Base-by-base conservation (phyloP, 768 basidiomycete genomes). In the Lactarius psammicola region DNA sequence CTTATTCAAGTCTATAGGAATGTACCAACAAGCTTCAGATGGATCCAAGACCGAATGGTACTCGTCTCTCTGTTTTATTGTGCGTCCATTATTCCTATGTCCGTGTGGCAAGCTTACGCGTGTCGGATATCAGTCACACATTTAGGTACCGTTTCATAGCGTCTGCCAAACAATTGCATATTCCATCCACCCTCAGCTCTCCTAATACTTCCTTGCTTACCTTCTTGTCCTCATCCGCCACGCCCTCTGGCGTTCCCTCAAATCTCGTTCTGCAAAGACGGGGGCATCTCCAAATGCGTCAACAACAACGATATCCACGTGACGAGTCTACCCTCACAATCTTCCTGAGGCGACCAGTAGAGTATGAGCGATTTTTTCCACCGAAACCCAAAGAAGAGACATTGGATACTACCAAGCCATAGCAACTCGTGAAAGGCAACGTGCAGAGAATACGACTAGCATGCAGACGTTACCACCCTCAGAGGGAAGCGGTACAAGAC, bases 261-360 rank as follows among this genome's bases (percentile, higher is more conserved):
- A 33, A 36, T 30, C 49, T 46, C 9, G 31, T 57, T 59, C 20
- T 26, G 23, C 67, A 65, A 15, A 55, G 46, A 38, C 44, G 64
- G 23, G 44, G 28, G 2, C 57, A 20, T 42, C 34, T 60, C 40
- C 64, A 44, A 4, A 33, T 33, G 4, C 44, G 44, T 51, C 63
- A 59, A 26, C 67, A 63, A 49, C 63, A 68, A 38, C 67, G 59
- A 0, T 68, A 68, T 49, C 56, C 63, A 33, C 67, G 59, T 40
- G 67, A 60, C 20, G 67, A 68, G 20, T 60, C 59, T 23, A 64
- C 67, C 23, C 46, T 68, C 10, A 28, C 53, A 3, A 17, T 55
- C 28, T 42, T 64, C 36, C 30, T 67, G 33, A 58, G 28, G 26
- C 51, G 61, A 44, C 33, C 61, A 1, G 30, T 28, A 26, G 57